Conservation (phyloP, 192 early-diverging fungal species). For the Coemansia sp. region DNA sequence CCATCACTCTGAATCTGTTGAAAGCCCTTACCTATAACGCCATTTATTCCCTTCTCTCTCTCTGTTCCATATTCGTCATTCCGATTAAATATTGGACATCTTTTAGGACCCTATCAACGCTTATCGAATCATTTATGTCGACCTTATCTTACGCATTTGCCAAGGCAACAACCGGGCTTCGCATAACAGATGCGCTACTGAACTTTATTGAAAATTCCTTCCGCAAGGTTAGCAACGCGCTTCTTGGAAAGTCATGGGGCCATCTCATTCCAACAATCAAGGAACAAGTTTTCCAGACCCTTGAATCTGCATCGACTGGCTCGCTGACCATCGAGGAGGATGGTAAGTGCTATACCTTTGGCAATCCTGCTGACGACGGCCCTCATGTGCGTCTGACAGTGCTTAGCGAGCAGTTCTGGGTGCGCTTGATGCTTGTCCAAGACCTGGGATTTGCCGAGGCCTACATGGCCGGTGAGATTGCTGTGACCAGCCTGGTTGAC, state of each 20-base stretch:
- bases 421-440: constrained; percentile 54
- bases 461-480: constrained; percentile 67
- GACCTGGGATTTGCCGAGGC: constrained; percentile 68
- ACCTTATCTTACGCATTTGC: constrained; percentile 9
- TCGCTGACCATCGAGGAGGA: constrained; percentile 44
- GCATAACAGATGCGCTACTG: constrained; percentile 17
- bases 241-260: constrained; percentile 12
- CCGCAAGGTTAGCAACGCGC: constrained; percentile 7
- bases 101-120: no score
- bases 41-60: neutral
- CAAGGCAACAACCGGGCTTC: constrained; percentile 10
- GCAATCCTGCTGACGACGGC: constrained; percentile 29
- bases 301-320: constrained; percentile 33
- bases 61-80: neutral
- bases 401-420: constrained; percentile 62
- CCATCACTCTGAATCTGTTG: no score
- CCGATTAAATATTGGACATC: no score
- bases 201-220: constrained; percentile 17
- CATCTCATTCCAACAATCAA: constrained; percentile 23
- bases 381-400: constrained; percentile 53
- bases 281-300: constrained; percentile 31
- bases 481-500: constrained; percentile 55
- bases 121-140: constrained; percentile 4
- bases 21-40: no score
- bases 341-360: constrained; percentile 46